Base-by-base conservation (phyloP, 2,329 filamentous ascomycete species). In the Alternaria gaisen region DNA sequence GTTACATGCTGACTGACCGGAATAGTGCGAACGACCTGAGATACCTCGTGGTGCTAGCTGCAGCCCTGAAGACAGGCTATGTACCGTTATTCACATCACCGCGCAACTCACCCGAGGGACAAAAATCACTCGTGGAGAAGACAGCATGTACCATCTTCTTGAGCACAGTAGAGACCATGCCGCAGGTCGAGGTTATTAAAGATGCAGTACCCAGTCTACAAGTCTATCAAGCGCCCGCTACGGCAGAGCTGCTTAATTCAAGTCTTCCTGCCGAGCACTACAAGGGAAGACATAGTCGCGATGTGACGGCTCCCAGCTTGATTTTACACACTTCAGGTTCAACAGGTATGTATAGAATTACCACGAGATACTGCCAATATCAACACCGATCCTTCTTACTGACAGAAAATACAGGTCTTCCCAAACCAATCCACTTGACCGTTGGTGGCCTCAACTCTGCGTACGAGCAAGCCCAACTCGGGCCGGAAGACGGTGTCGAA, bases 271-370 rank as follows among this genome's bases (percentile, higher is more conserved):
- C 20, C 11, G 40, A 44, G 5, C 32, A 40, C n/a, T 57, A 57
- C 20, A 9, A n/a, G 10, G 55, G 55, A 3, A 44, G 40, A 53
- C 55, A 57, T 8, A 10, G 30, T 12, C 30, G 40, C n/a, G 32
- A 53, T n/a, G 10, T 22, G 12, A 26, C n/a, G 1, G 55, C 55
- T 9, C 12, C 24, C 3, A 53, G 47, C 10, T 24, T 57, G 22
- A 57, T 57, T 12, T n/a, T 57, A 11, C 55, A 57, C 16, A 57
- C 55, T 12, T 57, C 55, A 2, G 55, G 55, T 12, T 57, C 55
- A 22, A 57, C 55, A 3, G 55, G 55, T 34, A 44, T 18, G 55
- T 0, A 40, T 14, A 8, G 8, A 2, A 26, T 26, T 4, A 34
- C n/a, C 9, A 5, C 20, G 30, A 24, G 5, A 2, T 7, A 12